Evolutionary conservation across 176 grass and related monocot species (phyloP).

Genomic region (Oryza meridionalis): DNA sequence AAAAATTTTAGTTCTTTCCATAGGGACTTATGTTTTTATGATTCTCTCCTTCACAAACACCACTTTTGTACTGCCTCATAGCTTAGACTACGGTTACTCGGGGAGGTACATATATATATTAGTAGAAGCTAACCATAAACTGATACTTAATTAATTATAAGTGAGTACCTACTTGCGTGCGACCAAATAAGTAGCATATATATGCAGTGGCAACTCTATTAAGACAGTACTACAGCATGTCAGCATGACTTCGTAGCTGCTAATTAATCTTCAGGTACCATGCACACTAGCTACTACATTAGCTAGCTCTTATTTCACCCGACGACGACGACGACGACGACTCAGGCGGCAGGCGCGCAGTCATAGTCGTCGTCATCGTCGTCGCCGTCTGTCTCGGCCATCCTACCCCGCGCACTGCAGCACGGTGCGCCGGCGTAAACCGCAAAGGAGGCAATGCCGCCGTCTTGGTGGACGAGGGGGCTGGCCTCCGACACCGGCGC

Average conservation of each 20-base stretch:
- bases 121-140: neutral
- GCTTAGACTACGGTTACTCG: neutral
- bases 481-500: constrained; percentile 32
- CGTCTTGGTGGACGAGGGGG: constrained; percentile 26
- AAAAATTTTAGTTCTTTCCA: too few species aligned
- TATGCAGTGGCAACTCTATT: constrained; percentile 18
- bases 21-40: too few species aligned
- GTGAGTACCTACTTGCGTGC: neutral
- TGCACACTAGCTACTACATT: neutral
- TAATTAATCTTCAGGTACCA: neutral
- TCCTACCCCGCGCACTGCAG: constrained; percentile 26
- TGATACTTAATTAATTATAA: neutral
- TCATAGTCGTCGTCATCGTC: constrained; percentile 72
- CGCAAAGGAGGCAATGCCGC: constrained; percentile 48
- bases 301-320: neutral
- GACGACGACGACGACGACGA: neutral
- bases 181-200: neutral
- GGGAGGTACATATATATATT: neutral
- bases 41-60: too few species aligned
- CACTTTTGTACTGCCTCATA: constrained; percentile 19
- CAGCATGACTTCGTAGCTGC: neutral
- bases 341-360: constrained; percentile 71
- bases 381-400: constrained; percentile 48
- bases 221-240: neutral
- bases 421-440: constrained; percentile 21